These are phyloP conservation scores for Trichoderma sp. DNA, from an alignment of 2,329 filamentous ascomycete species.

Conservation along the genomic window DNA sequence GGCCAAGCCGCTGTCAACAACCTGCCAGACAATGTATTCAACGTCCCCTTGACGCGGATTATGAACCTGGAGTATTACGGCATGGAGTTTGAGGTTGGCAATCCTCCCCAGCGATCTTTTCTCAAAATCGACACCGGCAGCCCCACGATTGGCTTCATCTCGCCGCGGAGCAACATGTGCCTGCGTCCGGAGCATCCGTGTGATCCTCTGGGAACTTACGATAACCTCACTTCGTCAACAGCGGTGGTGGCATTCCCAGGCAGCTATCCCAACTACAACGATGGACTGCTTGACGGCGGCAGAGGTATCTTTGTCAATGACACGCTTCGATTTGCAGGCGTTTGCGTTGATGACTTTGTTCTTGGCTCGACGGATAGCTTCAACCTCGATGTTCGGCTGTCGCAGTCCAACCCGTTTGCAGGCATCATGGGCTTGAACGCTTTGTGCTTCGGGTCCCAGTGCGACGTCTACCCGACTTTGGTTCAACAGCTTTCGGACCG, in stretches of 20 bases:
- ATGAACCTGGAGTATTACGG: neutral
- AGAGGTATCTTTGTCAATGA: neutral
- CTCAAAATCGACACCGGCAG: constrained; percentile 5
- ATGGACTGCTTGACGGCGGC: neutral
- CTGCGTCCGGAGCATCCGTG: neutral
- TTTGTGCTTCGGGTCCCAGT: neutral
- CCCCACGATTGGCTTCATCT: neutral
- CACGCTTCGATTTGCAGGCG: neutral
- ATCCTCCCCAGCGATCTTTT: neutral
- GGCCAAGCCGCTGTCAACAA: neutral
- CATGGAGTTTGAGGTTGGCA: neutral
- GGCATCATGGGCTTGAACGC: neutral
- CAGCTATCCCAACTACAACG: constrained; percentile 1
- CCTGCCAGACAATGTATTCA: neutral
- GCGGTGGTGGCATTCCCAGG: neutral
- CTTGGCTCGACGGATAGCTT: neutral
- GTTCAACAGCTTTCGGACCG: constrained; percentile 6
- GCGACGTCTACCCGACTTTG: neutral
- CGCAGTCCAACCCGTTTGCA: neutral
- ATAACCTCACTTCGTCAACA: constrained; percentile 1
- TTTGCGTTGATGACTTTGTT: neutral
- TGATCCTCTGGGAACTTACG: neutral
- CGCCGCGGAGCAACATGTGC: constrained; percentile 1
- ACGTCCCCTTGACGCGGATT: neutral
- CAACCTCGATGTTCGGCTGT: neutral